Evolutionary conservation across 2,329 filamentous ascomycete species (phyloP).

Genomic region (Parascedosporium putredinis): DNA sequence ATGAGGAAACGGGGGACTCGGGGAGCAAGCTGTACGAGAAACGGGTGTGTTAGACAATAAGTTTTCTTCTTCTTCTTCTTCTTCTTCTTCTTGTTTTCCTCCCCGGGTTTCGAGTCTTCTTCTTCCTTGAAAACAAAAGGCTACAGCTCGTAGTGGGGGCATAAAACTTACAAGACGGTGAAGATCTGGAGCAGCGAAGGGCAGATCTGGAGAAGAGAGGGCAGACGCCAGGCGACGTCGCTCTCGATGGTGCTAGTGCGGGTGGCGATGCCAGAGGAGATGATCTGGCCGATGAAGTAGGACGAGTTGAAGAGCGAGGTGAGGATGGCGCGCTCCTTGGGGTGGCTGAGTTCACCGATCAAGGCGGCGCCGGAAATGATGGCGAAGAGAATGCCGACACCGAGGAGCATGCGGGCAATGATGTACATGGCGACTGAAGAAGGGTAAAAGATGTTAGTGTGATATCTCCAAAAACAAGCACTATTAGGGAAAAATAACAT

Average conservation of each 20-base stretch:
- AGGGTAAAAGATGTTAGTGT: neutral
- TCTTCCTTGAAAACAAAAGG: no score
- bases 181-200: constrained; percentile 28
- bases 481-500: constrained; percentile 5
- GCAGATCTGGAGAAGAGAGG: constrained; percentile 32
- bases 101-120: no score
- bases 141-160: no score
- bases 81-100: no score
- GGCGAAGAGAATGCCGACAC: constrained; percentile 48
- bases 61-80: no score
- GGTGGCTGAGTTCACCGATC: constrained; percentile 49
- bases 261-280: constrained; percentile 34
- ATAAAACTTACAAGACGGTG: constrained; percentile 4
- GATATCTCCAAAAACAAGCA: neutral
- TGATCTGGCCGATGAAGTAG: constrained; percentile 42
- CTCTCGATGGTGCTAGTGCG: constrained; percentile 27
- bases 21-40: constrained; percentile 19
- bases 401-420: constrained; percentile 46
- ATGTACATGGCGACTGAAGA: constrained; percentile 41
- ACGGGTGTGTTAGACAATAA: no score
- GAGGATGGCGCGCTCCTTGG: constrained; percentile 47
- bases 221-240: constrained; percentile 26
- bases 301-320: constrained; percentile 48
- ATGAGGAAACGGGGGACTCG: constrained; percentile 24
- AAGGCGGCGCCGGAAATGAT: constrained; percentile 49